Conservation (phyloP, 1,139 yeast species). For the Pneumocystis sp. region DNA sequence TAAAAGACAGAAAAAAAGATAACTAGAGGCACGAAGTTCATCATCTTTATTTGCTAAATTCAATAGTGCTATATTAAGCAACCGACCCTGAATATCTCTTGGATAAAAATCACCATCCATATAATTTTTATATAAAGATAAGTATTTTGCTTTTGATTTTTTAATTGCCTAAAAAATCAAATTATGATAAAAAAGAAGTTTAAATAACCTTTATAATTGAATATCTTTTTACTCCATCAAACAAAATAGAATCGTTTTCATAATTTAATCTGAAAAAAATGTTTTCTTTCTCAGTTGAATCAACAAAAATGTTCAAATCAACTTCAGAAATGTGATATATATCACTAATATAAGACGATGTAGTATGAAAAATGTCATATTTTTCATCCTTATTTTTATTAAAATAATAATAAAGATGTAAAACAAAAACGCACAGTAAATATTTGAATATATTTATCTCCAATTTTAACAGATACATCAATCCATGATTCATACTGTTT, state of each 20-base stretch:
- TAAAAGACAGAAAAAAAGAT: background rate
- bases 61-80: background rate
- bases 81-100: background rate
- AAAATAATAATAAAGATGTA: background rate
- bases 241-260: background rate
- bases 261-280: background rate
- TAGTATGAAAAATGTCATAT: background rate
- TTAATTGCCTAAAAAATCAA: no score
- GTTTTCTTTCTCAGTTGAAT: background rate
- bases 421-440: no score
- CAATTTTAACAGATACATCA: no score
- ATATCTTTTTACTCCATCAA: background rate
- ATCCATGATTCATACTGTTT: no score
- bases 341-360: background rate
- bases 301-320: background rate
- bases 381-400: background rate
- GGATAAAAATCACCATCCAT: no score
- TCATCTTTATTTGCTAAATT: background rate
- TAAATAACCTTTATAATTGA: background rate
- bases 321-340: background rate
- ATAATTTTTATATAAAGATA: no score
- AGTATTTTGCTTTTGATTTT: no score
- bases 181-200: background rate
- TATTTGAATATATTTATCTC: no score
- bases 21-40: background rate